Percentiles rank a stretch among this genome's conserved stretches.
These are phyloP conservation scores for Pisolithus albus DNA, from an alignment of 768 basidiomycete genomes.

Conservation along the genomic window DNA sequence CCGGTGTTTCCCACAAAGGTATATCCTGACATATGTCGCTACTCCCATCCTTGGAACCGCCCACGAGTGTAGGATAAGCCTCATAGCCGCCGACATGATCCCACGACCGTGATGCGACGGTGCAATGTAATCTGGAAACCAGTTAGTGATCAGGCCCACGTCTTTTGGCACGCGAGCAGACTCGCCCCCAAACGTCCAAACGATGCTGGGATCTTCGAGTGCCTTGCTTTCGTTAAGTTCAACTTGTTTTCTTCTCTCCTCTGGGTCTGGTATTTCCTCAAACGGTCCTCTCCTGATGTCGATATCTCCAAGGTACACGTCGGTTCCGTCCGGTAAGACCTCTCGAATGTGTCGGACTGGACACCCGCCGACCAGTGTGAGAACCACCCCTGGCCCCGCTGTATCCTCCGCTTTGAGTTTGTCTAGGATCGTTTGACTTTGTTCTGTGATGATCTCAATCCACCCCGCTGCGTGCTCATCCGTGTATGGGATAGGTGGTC, in stretches of 20 bases:
- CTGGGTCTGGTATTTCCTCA: constrained; percentile 30
- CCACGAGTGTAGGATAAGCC: constrained; percentile 51
- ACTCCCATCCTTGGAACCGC: constrained; percentile 59
- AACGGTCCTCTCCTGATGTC: constrained; percentile 18
- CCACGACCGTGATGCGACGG: constrained; percentile 58
- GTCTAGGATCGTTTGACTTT: constrained; percentile 16
- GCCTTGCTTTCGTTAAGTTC: constrained; percentile 36
- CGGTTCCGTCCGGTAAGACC: constrained; percentile 46
- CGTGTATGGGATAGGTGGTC: constrained; percentile 50
- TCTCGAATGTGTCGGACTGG: constrained; percentile 51
- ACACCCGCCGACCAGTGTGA: constrained; percentile 34
- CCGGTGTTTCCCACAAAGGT: constrained; percentile 49
- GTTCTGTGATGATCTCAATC: constrained; percentile 18
- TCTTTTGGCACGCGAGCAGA: background rate
- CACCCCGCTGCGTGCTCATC: constrained; percentile 35
- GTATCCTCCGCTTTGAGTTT: constrained; percentile 14
- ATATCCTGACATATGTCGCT: constrained; percentile 36
- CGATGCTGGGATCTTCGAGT: constrained; percentile 47
- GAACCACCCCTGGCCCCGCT: constrained; percentile 12
- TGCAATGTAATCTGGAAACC: constrained; percentile 47
- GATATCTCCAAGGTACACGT: constrained; percentile 44
- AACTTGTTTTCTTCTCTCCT: constrained; percentile 28
- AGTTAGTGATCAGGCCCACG: background rate
- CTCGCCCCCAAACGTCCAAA: constrained; percentile 60
- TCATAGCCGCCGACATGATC: constrained; percentile 66